Conservation (phyloP, 1,284 basidiomycete species). For the Ustilago lituana region DNA sequence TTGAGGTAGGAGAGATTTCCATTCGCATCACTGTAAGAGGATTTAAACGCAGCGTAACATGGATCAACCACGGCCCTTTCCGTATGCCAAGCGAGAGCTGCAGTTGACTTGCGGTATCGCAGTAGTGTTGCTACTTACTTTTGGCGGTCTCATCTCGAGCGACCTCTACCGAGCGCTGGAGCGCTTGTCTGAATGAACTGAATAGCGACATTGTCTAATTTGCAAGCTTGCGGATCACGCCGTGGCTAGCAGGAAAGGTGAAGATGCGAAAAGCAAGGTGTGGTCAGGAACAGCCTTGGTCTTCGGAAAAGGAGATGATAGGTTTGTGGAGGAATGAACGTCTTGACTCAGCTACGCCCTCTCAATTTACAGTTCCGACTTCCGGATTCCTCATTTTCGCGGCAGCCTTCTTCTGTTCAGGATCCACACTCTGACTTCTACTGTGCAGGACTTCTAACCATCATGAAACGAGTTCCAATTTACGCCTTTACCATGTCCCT, state of each 20-base stretch:
- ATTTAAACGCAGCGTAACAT: no score
- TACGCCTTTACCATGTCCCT: no score
- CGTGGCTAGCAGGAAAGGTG: background rate
- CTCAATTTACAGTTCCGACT: slow-evolving; percentile 2
- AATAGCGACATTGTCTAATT: slow-evolving; percentile 47
- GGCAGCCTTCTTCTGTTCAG: slow-evolving; percentile 2
- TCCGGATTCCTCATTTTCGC: no score
- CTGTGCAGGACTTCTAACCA: no score
- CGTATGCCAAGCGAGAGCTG: no score
- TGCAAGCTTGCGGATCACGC: background rate
- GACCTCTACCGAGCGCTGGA: slow-evolving; percentile 56
- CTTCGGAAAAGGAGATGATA: background rate
- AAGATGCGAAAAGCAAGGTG: background rate
- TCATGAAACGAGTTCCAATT: no score
- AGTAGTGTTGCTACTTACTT: slow-evolving; percentile 20
- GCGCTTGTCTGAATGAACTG: slow-evolving; percentile 50
- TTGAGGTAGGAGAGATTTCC: slow-evolving; percentile 55
- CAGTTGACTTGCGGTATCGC: no score
- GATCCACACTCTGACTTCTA: slow-evolving; percentile 6
- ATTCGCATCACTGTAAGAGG: slow-evolving; percentile 55
- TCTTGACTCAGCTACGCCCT: slow-evolving; percentile 20
- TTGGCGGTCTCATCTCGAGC: slow-evolving; percentile 55
- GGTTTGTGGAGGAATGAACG: slow-evolving; percentile 18
- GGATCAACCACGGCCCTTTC: no score
- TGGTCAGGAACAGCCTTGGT: no score